phyloP scores from a whole-genome alignment of 805 yeast genomes.

The Ogataea zsoltii region DNA sequence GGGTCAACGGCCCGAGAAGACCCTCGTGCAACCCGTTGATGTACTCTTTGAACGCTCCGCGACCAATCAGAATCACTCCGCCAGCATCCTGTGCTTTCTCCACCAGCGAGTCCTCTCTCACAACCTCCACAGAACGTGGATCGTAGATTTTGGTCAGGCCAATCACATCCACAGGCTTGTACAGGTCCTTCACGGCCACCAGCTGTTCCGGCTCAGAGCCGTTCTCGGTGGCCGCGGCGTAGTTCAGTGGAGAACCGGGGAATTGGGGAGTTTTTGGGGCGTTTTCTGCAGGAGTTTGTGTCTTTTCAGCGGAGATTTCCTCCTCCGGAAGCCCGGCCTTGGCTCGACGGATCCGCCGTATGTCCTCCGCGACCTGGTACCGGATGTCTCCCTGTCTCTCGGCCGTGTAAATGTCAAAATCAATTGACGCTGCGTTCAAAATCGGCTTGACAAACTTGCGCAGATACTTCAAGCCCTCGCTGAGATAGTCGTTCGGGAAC shows the following conservation, averaged over 20 bases:
- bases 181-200: slow-evolving; percentile 38
- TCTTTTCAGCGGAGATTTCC: slow-evolving; percentile 19
- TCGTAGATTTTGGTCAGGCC: slow-evolving; percentile 48
- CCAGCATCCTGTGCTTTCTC: slow-evolving; percentile 56
- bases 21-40: slow-evolving; percentile 92
- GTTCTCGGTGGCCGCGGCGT: slow-evolving; percentile 4
- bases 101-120: slow-evolving; percentile 48
- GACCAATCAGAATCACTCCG: slow-evolving; percentile 88
- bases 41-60: slow-evolving; percentile 96
- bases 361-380: slow-evolving; percentile 73
- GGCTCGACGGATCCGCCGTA: slow-evolving; percentile 66
- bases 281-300: slow-evolving; percentile 14
- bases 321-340: slow-evolving; percentile 30
- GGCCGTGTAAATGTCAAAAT: slow-evolving; percentile 75
- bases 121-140: slow-evolving; percentile 17
- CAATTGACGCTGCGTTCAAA: slow-evolving; percentile 79
- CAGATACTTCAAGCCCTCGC: slow-evolving; percentile 70
- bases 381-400: slow-evolving; percentile 90
- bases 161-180: slow-evolving; percentile 47
- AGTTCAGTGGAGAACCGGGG: slow-evolving; percentile 11
- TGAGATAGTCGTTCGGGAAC: slow-evolving; percentile 92
- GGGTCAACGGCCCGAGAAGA: slow-evolving; percentile 80
- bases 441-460: slow-evolving; percentile 83
- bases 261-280: slow-evolving; percentile 10
- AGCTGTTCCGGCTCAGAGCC: slow-evolving; percentile 26